These are phyloP conservation scores for Metschnikowia hibisci DNA, from an alignment of 805 yeast genomes.

Conservation along the genomic window DNA sequence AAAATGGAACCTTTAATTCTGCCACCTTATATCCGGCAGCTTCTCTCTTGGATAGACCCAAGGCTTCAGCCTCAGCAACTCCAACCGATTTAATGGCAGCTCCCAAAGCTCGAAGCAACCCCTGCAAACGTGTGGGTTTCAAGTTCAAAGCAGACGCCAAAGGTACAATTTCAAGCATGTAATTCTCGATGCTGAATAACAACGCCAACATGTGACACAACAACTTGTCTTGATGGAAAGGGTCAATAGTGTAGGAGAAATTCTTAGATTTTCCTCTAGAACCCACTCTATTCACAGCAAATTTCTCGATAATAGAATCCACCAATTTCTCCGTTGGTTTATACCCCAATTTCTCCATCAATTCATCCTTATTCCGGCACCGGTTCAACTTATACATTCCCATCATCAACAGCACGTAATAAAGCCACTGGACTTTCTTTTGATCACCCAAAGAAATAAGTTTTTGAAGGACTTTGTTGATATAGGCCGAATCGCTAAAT, in stretches of 20 bases:
- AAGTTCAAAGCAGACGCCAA: conserved; percentile 79
- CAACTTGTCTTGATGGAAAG: conserved; percentile 81
- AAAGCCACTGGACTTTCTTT: conserved; percentile 63
- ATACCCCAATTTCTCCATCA: conserved; percentile 55
- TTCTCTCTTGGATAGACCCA: conserved; percentile 58
- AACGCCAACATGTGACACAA: conserved; percentile 73
- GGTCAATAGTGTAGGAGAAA: conserved; percentile 76
- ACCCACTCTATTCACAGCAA: conserved; percentile 56
- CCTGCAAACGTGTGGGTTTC: conserved; percentile 68
- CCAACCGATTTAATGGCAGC: conserved; percentile 71
- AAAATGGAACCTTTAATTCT: conserved; percentile 79
- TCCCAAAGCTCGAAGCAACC: conserved; percentile 76
- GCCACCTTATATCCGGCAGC: conserved; percentile 75
- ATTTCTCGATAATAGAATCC: conserved; percentile 67
- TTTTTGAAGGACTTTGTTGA: conserved; percentile 44
- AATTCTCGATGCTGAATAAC: conserved; percentile 72
- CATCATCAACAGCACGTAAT: conserved; percentile 72
- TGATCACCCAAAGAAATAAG: conserved; percentile 42
- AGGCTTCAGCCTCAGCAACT: conserved; percentile 69
- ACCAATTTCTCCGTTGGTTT: conserved; percentile 70
- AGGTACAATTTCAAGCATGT: conserved; percentile 70
- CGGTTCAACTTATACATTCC: conserved; percentile 71
- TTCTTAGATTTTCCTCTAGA: conserved; percentile 65
- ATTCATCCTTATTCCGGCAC: conserved; percentile 50
- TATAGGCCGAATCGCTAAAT: conserved; percentile 51